Conservation (phyloP, 495 filamentous ascomycete genomes). For the Aspergillus homomorphus region DNA sequence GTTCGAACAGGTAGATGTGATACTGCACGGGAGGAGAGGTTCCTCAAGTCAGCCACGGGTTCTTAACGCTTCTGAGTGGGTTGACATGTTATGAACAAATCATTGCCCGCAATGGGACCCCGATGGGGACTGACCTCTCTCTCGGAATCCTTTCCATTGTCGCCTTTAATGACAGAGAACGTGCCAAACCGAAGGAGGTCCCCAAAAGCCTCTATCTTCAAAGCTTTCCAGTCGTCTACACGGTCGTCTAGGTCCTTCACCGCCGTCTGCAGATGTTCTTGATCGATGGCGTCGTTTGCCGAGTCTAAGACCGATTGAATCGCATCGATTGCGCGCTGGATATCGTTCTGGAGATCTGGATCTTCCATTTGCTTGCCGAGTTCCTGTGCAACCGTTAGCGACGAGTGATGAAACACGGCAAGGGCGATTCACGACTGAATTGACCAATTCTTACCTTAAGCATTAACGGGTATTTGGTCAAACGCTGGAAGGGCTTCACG, state of each 20-base stretch:
- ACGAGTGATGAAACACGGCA: too few relatives aligned
- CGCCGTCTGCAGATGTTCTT: slow-evolving; percentile 75
- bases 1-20: slow-evolving; percentile 95
- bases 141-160: slow-evolving; percentile 70
- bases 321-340: slow-evolving; percentile 67
- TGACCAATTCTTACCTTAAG: slow-evolving; percentile 60
- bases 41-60: slow-evolving; percentile 29
- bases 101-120: background rate
- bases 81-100: too few relatives aligned
- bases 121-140: slow-evolving; percentile 65
- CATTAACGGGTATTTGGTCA: slow-evolving; percentile 90
- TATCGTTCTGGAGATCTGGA: slow-evolving; percentile 62
- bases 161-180: slow-evolving; percentile 88
- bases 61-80: background rate
- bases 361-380: slow-evolving; percentile 78
- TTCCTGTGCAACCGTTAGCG: slow-evolving; percentile 54
- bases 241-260: slow-evolving; percentile 73
- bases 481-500: slow-evolving; percentile 91
- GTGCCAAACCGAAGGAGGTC: slow-evolving; percentile 86
- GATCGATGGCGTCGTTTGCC: slow-evolving; percentile 86
- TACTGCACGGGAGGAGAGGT: slow-evolving; percentile 56
- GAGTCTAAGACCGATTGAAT: slow-evolving; percentile 73
- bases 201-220: slow-evolving; percentile 85
- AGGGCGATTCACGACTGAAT: background rate
- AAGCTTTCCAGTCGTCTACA: slow-evolving; percentile 98